phyloP scores from a whole-genome alignment of 352 stramenopile genomes.

The Pythium grandisporangium region DNA sequence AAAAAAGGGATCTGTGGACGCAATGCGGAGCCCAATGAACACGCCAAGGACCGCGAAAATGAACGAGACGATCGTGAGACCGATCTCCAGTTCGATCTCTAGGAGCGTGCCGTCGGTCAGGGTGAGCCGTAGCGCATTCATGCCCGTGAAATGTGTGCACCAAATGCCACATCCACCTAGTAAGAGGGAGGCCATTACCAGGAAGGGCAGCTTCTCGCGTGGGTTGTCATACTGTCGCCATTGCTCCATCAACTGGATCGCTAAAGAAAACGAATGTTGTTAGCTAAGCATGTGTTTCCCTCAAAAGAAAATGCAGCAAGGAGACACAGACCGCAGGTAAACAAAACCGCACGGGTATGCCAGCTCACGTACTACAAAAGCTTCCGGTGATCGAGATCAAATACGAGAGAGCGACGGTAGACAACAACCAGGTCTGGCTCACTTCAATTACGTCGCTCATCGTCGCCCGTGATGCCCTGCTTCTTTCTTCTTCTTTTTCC shows the following conservation, averaged over 20 bases:
- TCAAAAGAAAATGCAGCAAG: too few relatives aligned
- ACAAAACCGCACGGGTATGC: neutral
- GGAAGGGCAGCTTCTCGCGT: conserved; percentile 27
- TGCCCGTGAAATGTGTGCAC: conserved; percentile 70
- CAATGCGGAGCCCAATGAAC: conserved; percentile 46
- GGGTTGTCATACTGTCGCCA: conserved; percentile 31
- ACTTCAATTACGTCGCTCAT: too few relatives aligned
- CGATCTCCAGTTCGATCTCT: conserved; percentile 40
- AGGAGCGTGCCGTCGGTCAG: conserved; percentile 32
- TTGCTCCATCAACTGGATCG: conserved; percentile 66
- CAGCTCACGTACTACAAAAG: conserved; percentile 49
- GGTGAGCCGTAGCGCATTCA: conserved; percentile 40
- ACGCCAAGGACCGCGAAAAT: conserved; percentile 43
- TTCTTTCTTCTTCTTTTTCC: too few relatives aligned
- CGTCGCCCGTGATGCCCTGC: too few relatives aligned
- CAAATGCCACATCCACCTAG: conserved; percentile 69
- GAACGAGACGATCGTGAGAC: conserved; percentile 42
- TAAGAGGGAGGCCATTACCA: conserved; percentile 26
- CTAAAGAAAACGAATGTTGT: conserved; percentile 8
- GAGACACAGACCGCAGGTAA: neutral
- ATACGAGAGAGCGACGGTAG: conserved; percentile 38
- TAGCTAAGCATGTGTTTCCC: neutral
- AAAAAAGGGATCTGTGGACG: conserved; percentile 55
- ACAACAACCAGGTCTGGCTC: conserved; percentile 29
- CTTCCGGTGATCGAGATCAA: conserved; percentile 42